These are phyloP conservation scores for Saccharum hybrid DNA, from an alignment of 202 grass and related monocot genomes.

Conservation along the genomic window DNA sequence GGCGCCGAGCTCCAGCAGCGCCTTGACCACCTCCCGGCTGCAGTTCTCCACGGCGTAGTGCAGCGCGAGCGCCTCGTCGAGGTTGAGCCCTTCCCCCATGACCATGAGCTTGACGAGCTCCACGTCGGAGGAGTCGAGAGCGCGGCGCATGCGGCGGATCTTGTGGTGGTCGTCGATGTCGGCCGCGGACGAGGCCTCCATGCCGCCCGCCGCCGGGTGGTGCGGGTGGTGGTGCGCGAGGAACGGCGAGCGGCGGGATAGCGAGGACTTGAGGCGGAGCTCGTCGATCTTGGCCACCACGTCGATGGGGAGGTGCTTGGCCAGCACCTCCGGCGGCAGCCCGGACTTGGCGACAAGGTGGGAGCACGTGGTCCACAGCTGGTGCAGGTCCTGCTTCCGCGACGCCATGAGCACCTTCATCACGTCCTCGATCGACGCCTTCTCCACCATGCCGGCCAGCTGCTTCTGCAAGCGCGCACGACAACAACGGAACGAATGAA, in stretches of 20 bases:
- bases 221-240: constrained; percentile 62
- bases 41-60: constrained; percentile 97
- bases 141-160: constrained; percentile 94
- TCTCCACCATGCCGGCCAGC: constrained; percentile 87
- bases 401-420: constrained; percentile 97
- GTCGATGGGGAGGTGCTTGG: constrained; percentile 90
- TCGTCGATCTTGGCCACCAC: constrained; percentile 94
- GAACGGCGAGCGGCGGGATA: constrained; percentile 77
- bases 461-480: constrained; percentile 66
- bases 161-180: constrained; percentile 83
- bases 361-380: constrained; percentile 93
- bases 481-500: background rate
- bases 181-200: constrained; percentile 34
- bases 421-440: constrained; percentile 97
- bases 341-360: constrained; percentile 94
- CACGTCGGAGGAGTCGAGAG: constrained; percentile 85
- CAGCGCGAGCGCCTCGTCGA: constrained; percentile 89
- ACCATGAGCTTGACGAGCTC: constrained; percentile 99
- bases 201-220: constrained; percentile 40
- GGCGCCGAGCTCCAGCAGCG: constrained; percentile 85
- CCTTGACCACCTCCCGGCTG: constrained; percentile 94
- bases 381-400: constrained; percentile 87
- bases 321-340: constrained; percentile 86
- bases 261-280: constrained; percentile 86
- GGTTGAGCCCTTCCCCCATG: constrained; percentile 95